phyloP scores from a whole-genome alignment of 2,329 filamentous ascomycete genomes.

The Xylaria multiplex region DNA sequence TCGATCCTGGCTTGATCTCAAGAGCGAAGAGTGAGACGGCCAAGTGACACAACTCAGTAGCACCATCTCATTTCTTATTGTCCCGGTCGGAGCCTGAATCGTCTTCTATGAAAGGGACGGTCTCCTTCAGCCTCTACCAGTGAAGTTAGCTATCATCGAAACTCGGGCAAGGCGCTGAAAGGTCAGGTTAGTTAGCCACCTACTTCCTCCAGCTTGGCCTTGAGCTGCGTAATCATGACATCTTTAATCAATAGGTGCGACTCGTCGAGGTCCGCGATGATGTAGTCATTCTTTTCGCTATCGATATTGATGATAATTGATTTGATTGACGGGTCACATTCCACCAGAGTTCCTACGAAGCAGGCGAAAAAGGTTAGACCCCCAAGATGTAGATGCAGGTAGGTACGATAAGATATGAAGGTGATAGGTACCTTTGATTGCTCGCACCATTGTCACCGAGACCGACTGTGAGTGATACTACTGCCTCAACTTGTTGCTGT shows the following conservation, averaged over 20 bases:
- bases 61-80: slow-evolving; percentile 39
- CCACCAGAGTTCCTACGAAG: slow-evolving; percentile 74
- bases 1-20: background rate
- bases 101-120: slow-evolving; percentile 59
- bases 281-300: slow-evolving; percentile 74
- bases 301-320: slow-evolving; percentile 85
- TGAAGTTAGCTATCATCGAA: slow-evolving; percentile 35
- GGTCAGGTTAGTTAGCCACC: slow-evolving; percentile 1
- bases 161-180: no score
- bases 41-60: background rate
- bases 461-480: background rate
- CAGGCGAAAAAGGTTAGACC: slow-evolving; percentile 11
- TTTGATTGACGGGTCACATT: slow-evolving; percentile 88
- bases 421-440: slow-evolving; percentile 44
- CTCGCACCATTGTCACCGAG: slow-evolving; percentile 42
- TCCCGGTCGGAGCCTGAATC: slow-evolving; percentile 63
- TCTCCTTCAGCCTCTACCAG: slow-evolving; percentile 61
- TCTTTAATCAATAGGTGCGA: slow-evolving; percentile 79
- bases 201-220: slow-evolving; percentile 75
- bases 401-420: slow-evolving; percentile 2
- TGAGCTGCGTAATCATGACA: slow-evolving; percentile 74
- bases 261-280: slow-evolving; percentile 84
- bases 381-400: no score
- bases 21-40: background rate
- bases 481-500: background rate